Evolutionary conservation across 2,329 filamentous ascomycete genomes (phyloP).

Genomic region (Cladobotryum protrusum): DNA sequence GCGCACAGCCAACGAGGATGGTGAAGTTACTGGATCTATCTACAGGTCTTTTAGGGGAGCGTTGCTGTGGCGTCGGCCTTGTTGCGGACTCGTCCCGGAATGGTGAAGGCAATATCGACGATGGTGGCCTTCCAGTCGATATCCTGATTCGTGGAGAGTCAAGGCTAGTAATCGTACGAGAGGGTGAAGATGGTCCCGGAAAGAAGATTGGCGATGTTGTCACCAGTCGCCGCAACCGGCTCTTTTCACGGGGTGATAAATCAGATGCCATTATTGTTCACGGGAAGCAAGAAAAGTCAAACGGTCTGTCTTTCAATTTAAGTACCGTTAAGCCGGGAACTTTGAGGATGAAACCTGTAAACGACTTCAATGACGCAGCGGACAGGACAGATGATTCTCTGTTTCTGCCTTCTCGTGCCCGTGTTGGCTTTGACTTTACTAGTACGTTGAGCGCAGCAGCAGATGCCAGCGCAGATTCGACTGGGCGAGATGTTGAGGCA

Average conservation of each 20-base stretch:
- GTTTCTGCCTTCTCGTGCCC: constrained; percentile 24
- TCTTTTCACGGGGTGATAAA: constrained; percentile 34
- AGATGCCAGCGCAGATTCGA: constrained; percentile 44
- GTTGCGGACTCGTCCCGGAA: constrained; percentile 31
- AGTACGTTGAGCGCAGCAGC: constrained; percentile 47
- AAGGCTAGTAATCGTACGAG: constrained; percentile 48
- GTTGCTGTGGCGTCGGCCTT: constrained; percentile 46
- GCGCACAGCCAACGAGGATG: constrained; percentile 50
- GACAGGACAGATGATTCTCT: constrained; percentile 18
- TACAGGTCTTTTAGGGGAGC: constrained; percentile 50
- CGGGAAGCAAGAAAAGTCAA: constrained; percentile 32
- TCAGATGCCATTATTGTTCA: constrained; percentile 51
- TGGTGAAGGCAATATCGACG: constrained; percentile 16
- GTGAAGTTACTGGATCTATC: constrained; percentile 47
- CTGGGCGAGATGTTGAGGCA: constrained; percentile 47
- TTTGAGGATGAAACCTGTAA: constrained; percentile 25
- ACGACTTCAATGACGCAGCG: constrained; percentile 20
- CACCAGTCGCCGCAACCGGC: constrained; percentile 26
- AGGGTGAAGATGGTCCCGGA: constrained; percentile 43
- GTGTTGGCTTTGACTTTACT: constrained; percentile 43
- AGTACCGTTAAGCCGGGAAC: constrained; percentile 38
- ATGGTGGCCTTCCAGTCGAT: constrained; percentile 45
- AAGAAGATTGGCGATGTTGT: constrained; percentile 34
- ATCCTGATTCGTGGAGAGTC: constrained; percentile 51
- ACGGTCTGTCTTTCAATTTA: constrained; percentile 45